Base-by-base conservation (phyloP, 2,329 filamentous ascomycete species). In the Nannizziopsis arthrosporioides region DNA sequence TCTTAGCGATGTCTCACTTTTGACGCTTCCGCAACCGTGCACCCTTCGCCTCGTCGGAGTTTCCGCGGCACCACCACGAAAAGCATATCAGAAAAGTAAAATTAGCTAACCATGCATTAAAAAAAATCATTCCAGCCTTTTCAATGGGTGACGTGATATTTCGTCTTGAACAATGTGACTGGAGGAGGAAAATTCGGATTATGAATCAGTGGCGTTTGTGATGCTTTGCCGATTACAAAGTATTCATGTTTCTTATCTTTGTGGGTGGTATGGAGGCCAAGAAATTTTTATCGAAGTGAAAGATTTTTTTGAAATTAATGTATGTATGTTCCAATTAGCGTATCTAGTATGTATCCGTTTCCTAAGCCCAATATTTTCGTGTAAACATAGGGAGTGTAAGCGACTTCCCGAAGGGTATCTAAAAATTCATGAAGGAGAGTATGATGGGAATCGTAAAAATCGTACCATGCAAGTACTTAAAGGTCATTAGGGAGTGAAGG, bases 91-190 rank as follows among this genome's bases (percentile, higher is more conserved):
- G 4, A 27, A 27, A 27, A 27, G 3, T 27, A 3, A 27, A 27
- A 27, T 3, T 27, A 27, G 7, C 3, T 4, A 27, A 27, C 3
- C 22, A 27, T 27, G 22, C 22, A 27, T 27, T 27, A 27, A 4
- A 4, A 27, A 7, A 27, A 27, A 27, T 27, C 22, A 27, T 27
- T 27, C 22, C 22, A 27, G 22, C 22, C 22, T 27, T 27, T 27
- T 27, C 22, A 3, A 27, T 27, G 3, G 94, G 11, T 94, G 94
- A 61, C 89, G 87, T 2, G 94, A 94, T 49, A 68, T 95, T 53
- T 89, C 89, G 50, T 92, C 94, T 83, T 89, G 84, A 56, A 84
- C 87, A 0, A 84, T 94, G 0, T 92, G 86, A 64, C 92, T 94
- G 86, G 84, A 88, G 54, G 88, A 94, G 63, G 82, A 88, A 42